Evolutionary conservation across 495 filamentous ascomycete species (phyloP).

Genomic region (Aspergillus homomorphus): DNA sequence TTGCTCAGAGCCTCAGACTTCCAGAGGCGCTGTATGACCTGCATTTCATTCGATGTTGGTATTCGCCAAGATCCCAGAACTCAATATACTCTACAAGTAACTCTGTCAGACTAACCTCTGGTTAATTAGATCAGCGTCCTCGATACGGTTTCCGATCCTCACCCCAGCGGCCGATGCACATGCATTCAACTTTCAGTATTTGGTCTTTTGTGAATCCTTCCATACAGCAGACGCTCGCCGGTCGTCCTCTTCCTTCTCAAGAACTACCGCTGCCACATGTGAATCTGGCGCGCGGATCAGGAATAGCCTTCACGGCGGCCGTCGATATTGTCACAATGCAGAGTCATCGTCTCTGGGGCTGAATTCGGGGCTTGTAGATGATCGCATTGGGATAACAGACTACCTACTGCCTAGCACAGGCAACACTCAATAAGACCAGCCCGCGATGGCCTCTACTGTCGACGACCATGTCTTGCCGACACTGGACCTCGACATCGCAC

Average conservation of each 20-base stretch:
- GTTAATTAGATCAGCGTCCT: not conserved
- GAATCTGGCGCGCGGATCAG: not conserved
- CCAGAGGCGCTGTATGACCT: not conserved
- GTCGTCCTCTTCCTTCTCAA: not conserved
- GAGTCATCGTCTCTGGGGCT: constrained; percentile 8
- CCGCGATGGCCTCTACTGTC: constrained; percentile 13
- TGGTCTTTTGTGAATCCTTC: not conserved
- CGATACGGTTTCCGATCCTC: not conserved
- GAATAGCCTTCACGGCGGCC: constrained; percentile 2
- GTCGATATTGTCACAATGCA: constrained; percentile 11
- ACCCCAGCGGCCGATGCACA: not conserved
- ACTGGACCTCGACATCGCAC: constrained; percentile 3
- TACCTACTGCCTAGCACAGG: not conserved
- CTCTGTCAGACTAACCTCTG: not conserved
- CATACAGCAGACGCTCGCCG: too few relatives aligned
- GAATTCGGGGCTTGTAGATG: constrained; percentile 7
- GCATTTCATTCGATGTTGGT: not conserved
- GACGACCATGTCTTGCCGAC: constrained; percentile 7
- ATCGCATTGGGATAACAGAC: not conserved
- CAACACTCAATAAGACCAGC: not conserved
- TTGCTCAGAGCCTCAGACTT: not conserved
- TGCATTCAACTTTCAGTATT: not conserved
- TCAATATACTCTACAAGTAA: not conserved
- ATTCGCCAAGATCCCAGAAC: not conserved
- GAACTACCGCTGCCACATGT: not conserved